phyloP scores from a whole-genome alignment of 2,329 filamentous ascomycete genomes.

The Endoconidiophora laricicola region DNA sequence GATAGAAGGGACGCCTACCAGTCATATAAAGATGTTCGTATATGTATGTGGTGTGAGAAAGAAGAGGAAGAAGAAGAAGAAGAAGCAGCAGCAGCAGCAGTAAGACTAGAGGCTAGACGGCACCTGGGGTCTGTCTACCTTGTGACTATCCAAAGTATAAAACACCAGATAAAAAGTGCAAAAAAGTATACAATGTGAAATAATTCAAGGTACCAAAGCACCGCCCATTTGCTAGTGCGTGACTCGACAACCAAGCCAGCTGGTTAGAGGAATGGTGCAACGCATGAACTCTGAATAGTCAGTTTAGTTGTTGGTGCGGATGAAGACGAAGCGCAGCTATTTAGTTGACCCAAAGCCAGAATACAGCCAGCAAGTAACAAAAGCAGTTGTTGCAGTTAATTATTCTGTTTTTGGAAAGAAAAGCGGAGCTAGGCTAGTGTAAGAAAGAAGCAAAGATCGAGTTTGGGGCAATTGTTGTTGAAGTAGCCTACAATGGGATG shows the following conservation, averaged over 20 bases:
- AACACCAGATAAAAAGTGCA: too few relatives aligned
- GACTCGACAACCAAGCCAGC: background rate
- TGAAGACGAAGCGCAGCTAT: background rate
- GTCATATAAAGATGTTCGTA: constrained; percentile 3
- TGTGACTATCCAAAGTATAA: too few relatives aligned
- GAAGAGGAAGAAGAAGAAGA: constrained; percentile 5
- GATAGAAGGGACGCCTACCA: too few relatives aligned
- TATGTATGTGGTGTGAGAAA: constrained; percentile 12
- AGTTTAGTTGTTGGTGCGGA: background rate
- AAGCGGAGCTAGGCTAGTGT: constrained; percentile 5
- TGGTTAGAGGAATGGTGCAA: background rate
- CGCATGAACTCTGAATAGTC: background rate
- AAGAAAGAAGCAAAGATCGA: background rate
- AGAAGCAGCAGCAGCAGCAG: constrained; percentile 11
- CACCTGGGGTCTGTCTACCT: background rate
- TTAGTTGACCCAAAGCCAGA: too few relatives aligned
- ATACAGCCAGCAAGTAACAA: too few relatives aligned
- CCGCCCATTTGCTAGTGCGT: too few relatives aligned
- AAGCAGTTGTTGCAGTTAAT: too few relatives aligned
- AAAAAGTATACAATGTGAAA: too few relatives aligned
- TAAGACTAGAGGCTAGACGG: constrained; percentile 14
- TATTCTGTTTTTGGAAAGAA: background rate
- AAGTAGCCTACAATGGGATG: too few relatives aligned
- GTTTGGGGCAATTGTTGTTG: too few relatives aligned
- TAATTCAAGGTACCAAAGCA: background rate